Conservation (phyloP, 75 land plant genomes). For the Sequoiadendron giganteum region DNA sequence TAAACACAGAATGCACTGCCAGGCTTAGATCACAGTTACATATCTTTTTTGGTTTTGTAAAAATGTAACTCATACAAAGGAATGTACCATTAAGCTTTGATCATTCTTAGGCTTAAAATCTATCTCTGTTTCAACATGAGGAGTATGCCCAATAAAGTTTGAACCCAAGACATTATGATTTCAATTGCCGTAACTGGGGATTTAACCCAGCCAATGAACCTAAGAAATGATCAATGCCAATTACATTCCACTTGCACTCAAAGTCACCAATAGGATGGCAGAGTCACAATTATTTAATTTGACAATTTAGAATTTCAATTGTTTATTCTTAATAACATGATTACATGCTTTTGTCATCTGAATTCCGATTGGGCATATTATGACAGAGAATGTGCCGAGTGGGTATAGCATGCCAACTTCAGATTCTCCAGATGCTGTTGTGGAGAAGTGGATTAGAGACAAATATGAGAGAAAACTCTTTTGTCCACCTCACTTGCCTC, state of each 20-base stretch:
- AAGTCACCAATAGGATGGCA: not conserved
- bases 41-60: no score
- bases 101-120: not conserved
- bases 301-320: not conserved
- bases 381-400: constrained; percentile 22
- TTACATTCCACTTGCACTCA: not conserved
- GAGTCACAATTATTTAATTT: not conserved
- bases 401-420: constrained; percentile 18
- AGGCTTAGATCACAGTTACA: not conserved
- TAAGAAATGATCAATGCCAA: not conserved
- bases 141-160: not conserved
- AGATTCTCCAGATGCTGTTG: constrained; percentile 23
- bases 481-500: constrained; percentile 15
- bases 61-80: not conserved
- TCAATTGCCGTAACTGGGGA: not conserved
- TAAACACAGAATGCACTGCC: not conserved
- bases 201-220: not conserved
- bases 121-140: not conserved
- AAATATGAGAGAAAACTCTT: constrained; percentile 36
- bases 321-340: not conserved
- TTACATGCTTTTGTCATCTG: not conserved
- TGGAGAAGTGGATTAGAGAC: constrained; percentile 38
- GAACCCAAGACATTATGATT: not conserved
- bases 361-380: not conserved
- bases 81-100: not conserved